Percentiles rank a stretch among this genome's conserved stretches.
phyloP scores from a whole-genome alignment of 164 flowering plant species.

The Tetracentron sinense region DNA sequence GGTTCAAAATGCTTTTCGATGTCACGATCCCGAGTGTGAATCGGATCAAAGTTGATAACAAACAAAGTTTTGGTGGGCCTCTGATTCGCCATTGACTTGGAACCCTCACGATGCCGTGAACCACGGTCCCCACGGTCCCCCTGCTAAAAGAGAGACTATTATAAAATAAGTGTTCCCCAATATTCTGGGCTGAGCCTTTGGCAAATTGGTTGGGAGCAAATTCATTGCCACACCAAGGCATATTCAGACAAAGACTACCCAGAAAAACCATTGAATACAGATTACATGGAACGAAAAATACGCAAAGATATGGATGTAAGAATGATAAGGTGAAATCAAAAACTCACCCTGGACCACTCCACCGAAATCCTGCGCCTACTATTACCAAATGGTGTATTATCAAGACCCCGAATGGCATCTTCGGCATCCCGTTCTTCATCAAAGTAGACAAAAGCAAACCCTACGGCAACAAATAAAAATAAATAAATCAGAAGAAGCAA shows the following conservation, averaged over 20 bases:
- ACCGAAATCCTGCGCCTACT: slow-evolving; percentile 72
- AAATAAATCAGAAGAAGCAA: too few relatives aligned
- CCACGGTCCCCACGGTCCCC: slow-evolving; percentile 64
- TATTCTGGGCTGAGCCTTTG: too few relatives aligned
- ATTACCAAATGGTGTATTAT: too few relatives aligned
- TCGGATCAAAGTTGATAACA: slow-evolving; percentile 69
- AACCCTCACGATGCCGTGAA: slow-evolving; percentile 34
- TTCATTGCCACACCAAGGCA: too few relatives aligned
- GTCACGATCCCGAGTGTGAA: slow-evolving; percentile 55
- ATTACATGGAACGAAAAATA: not conserved
- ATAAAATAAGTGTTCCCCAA: not conserved
- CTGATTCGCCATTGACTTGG: slow-evolving; percentile 36
- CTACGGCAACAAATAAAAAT: slow-evolving; percentile 23
- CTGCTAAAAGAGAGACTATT: slow-evolving; percentile 23
- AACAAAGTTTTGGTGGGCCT: slow-evolving; percentile 69
- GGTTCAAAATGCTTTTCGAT: too few relatives aligned
- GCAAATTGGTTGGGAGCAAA: too few relatives aligned
- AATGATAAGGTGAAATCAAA: not conserved
- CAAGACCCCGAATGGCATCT: slow-evolving; percentile 70
- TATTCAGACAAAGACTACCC: too few relatives aligned
- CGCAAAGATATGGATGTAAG: not conserved
- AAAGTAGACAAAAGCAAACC: slow-evolving; percentile 75
- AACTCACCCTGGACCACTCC: slow-evolving; percentile 68
- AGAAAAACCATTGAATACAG: too few relatives aligned
- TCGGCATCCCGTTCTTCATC: slow-evolving; percentile 74